These are phyloP conservation scores for Globomyces pollinis-pini DNA, from an alignment of 192 early-diverging fungal species.

Conservation along the genomic window DNA sequence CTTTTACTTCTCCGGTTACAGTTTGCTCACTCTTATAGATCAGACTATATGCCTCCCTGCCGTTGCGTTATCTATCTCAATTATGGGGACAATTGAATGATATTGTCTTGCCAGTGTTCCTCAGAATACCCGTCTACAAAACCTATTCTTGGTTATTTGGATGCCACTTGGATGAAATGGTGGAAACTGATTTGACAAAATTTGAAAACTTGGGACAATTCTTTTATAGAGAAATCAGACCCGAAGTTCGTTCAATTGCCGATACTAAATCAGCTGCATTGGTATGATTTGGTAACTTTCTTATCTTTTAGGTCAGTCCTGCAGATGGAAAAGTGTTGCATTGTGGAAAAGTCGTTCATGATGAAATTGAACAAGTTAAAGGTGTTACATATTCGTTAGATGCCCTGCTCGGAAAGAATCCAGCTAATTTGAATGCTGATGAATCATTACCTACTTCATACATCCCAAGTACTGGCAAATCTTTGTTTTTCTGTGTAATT, in stretches of 20 bases:
- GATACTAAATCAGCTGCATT: constrained; percentile 15
- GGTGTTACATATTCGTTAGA: constrained; percentile 86
- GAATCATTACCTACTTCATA: constrained; percentile 5
- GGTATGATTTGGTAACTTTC: too few species aligned
- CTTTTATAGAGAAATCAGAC: constrained; percentile 86
- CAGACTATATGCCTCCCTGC: constrained; percentile 77
- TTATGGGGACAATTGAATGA: constrained; percentile 86
- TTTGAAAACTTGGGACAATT: constrained; percentile 86
- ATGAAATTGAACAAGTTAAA: constrained; percentile 87
- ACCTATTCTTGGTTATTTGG: constrained; percentile 80
- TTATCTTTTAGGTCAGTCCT: too few species aligned
- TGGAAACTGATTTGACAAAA: constrained; percentile 62
- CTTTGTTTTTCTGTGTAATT: constrained; percentile 83
- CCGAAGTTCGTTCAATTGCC: constrained; percentile 67
- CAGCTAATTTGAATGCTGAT: constrained; percentile 7
- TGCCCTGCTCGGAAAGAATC: constrained; percentile 67
- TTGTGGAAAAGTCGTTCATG: constrained; percentile 74
- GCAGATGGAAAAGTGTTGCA: constrained; percentile 87
- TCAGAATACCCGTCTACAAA: constrained; percentile 68
- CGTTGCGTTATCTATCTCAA: constrained; percentile 82
- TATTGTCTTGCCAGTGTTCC: constrained; percentile 66
- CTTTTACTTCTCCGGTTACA: not conserved
- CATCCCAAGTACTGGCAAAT: constrained; percentile 50
- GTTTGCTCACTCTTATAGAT: too few species aligned
- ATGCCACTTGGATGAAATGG: constrained; percentile 93